Base-by-base conservation (phyloP, 164 flowering plant species). In the Berberis vulgaris region DNA sequence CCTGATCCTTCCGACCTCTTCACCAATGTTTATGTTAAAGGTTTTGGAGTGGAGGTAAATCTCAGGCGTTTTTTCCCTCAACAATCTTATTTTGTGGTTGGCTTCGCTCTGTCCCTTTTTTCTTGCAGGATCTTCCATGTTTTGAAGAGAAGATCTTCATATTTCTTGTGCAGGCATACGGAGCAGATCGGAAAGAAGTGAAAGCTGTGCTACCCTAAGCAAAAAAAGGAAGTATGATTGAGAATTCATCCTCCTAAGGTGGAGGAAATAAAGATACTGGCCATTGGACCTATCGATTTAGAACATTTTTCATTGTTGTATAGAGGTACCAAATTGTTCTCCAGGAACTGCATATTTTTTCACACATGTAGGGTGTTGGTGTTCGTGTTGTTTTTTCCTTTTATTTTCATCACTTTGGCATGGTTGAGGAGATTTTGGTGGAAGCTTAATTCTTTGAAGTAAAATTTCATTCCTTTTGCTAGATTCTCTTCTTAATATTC, bases 1-100 rank as follows among this genome's bases (percentile, higher is more conserved):
- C 99, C 99, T 46, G 98, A 95, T 54, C 76, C 89, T 65, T 84
- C 94, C 44, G 96, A 88, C 61, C 91, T 91, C n/a, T 91, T 86
- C 73, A 77, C 83, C 39, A 83, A 95, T 72, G 84, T 95, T 7
- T 91, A 88, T 67, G 89, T 73, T 42, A 91, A 88, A 82, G 96
- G 88, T 45, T 73, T 40, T 63, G 96, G 94, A 61, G 76, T 66
- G 58, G 96, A 95, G 99, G 97, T 95, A 82, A 65, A 41, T 63
- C 60, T 47, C 38, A 1, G 54, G 26, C 6, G 41, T 55, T 55
- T 26, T 55, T 26, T 55, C 10, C 60, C 3, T 43, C 46, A 8
- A 39, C 42, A 1, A 3, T 58, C 38, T 40, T 2, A 11, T 40
- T 40, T 41, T 42, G 2, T 26, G 26, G 26, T 26, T 26, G 26